Evolutionary conservation across 768 basidiomycete species (phyloP), one percentile per base, ranked within the genome.

Genomic region (Trametes cinnabarina): DNA sequence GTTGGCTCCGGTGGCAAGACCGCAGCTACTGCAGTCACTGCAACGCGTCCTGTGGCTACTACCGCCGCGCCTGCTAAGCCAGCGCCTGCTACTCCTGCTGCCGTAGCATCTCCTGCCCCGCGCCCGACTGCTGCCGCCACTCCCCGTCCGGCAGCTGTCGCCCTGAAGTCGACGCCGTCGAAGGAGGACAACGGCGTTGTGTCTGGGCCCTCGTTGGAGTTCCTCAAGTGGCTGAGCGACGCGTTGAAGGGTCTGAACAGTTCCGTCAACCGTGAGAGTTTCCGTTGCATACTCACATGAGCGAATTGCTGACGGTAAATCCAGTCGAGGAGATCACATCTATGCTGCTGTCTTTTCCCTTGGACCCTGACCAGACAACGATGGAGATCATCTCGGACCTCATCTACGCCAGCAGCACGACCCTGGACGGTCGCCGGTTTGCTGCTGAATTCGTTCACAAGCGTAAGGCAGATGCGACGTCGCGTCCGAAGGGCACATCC

Each of bases 321-420:
- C 4, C 66, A 97, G 95, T 96, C 51, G 97, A 98, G 70, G 97
- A 98, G 65, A 94, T 98, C 69, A 87, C 93, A 68, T 87, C 90
- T 44, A 96, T 98, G 93, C 77, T 99, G 22, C 82, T 99, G 23
- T 86, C 90, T 1, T 98, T 99, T 79, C 91, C 96, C 3, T 73
- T 98, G 49, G 94, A 98, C 63, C 91, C 89, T 19, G 91, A 90
- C 65, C 76, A 83, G 64, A 85, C 83, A 15, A 92, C 90, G 0
- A 74, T 85, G 42, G 97, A 99, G 73, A 87, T 97, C 69, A 98
- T 99, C 63, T 90, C 92, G 22, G 97, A 98, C 70, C 80, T 90
- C 41, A 94, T 98, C 60, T 99, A 98, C 68, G 86, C 89, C 51
- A 94, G 90, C 68, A 96, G 93, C 63, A 91, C 94, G 20, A 98